Conservation (phyloP, 768 basidiomycete species). For the Strobilomyces echinocephalus region DNA sequence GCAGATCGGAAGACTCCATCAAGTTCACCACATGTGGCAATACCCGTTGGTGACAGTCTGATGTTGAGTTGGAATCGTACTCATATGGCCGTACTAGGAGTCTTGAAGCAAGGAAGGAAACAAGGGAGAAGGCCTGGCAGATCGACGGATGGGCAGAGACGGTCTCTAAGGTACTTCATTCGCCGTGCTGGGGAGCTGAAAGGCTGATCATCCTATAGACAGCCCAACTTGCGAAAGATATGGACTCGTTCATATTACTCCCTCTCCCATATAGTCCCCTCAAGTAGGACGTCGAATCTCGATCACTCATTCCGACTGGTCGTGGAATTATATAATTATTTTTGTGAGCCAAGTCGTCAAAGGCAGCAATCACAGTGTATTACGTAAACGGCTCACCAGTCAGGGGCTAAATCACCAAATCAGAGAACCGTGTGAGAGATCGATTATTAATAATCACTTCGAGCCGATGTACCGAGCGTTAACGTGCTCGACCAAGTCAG, state of each 20-base stretch:
- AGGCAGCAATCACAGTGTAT: not conserved
- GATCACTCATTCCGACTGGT: not conserved
- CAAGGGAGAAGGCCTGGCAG: conserved; percentile 88
- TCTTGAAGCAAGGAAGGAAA: conserved; percentile 76
- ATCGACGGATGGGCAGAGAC: conserved; percentile 95
- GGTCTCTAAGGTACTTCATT: conserved; percentile 66
- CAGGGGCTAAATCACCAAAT: conserved; percentile 12
- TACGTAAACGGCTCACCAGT: not conserved
- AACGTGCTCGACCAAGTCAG: conserved; percentile 2
- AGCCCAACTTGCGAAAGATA: conserved; percentile 74
- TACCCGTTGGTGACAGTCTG: conserved; percentile 61
- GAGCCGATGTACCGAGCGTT: not conserved
- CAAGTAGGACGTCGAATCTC: conserved; percentile 47
- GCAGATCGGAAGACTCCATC: conserved; percentile 76
- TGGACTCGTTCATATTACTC: conserved; percentile 82
- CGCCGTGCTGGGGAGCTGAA: conserved; percentile 11
- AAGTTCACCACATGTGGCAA: conserved; percentile 98
- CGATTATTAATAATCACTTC: conserved; percentile 6
- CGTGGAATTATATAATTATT: not conserved
- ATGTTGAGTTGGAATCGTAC: conserved; percentile 6
- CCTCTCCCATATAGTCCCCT: conserved; percentile 83
- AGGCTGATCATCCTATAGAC: conserved; percentile 51
- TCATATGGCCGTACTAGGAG: conserved; percentile 39
- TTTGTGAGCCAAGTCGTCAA: not conserved
- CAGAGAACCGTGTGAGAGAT: conserved; percentile 18